These are phyloP conservation scores for Cornus kousa DNA, from an alignment of 148 eudicot genomes.

Conservation along the genomic window DNA sequence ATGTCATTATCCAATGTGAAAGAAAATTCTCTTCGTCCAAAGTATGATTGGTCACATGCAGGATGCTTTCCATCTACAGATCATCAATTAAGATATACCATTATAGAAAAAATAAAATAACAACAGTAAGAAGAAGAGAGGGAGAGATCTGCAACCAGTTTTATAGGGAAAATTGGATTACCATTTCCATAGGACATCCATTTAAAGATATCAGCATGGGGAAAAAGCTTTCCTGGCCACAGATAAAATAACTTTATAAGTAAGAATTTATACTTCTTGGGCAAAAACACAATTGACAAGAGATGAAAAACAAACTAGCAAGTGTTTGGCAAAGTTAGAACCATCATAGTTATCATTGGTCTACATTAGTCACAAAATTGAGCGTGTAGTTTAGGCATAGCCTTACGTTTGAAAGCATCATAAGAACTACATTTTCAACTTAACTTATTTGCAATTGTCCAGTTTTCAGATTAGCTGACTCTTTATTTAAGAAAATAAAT, in stretches of 20 bases:
- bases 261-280: too few species aligned
- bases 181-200: constrained; percentile 98
- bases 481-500: background rate
- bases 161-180: constrained; percentile 22
- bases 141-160: background rate
- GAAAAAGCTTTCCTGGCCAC: constrained; percentile 81
- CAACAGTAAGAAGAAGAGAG: background rate
- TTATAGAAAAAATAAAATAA: background rate
- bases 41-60: constrained; percentile 74
- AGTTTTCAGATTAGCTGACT: background rate
- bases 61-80: constrained; percentile 95
- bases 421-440: too few species aligned
- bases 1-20: constrained; percentile 78
- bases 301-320: too few species aligned
- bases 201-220: constrained; percentile 74
- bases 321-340: too few species aligned
- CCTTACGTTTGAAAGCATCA: too few species aligned
- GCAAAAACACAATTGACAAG: too few species aligned
- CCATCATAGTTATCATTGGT: too few species aligned
- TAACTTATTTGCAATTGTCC: background rate
- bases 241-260: too few species aligned
- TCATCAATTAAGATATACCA: background rate
- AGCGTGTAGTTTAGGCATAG: too few species aligned
- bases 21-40: constrained; percentile 86
- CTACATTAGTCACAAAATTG: too few species aligned